A percentile compares a stretch with the other conserved stretches of the same genome.
Evolutionary conservation across 768 basidiomycete species (phyloP).

Genomic region (Podaxis pistillaris): DNA sequence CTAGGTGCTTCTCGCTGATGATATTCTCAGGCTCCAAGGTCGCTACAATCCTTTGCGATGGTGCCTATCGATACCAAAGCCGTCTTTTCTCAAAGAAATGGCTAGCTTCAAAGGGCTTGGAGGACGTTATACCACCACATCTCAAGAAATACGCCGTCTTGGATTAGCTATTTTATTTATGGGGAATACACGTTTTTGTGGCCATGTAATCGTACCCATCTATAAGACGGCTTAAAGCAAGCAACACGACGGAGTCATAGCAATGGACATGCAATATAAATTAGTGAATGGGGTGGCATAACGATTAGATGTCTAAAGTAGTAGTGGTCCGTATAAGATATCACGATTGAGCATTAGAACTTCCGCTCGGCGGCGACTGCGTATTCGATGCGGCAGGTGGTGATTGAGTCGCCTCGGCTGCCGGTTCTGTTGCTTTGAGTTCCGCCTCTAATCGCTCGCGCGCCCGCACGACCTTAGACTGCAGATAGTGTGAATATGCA

Average conservation of each 20-base stretch:
- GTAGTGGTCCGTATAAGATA: background rate
- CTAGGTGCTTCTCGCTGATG: background rate
- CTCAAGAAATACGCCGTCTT: constrained; percentile 90
- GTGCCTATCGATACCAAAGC: constrained; percentile 96
- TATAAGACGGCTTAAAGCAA: background rate
- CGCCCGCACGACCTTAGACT: constrained; percentile 95
- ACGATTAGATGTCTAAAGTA: background rate
- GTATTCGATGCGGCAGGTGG: constrained; percentile 17
- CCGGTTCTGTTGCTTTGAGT: constrained; percentile 30
- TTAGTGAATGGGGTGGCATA: constrained; percentile 12
- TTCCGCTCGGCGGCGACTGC: constrained; percentile 3
- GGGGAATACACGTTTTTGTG: background rate
- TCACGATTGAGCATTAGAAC: constrained; percentile 3
- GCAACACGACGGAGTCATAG: background rate
- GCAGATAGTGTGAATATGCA: constrained; percentile 84
- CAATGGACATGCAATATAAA: constrained; percentile 10
- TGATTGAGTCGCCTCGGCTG: constrained; percentile 18
- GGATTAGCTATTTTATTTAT: constrained; percentile 39
- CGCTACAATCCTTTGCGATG: constrained; percentile 90
- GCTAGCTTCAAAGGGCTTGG: constrained; percentile 79
- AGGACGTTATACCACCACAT: constrained; percentile 75
- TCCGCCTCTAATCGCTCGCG: constrained; percentile 95
- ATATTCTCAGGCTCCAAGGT: constrained; percentile 65
- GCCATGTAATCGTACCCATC: background rate
- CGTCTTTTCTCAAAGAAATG: constrained; percentile 93